Base-by-base conservation (phyloP, 2,329 filamentous ascomycete genomes). In the Bipolaris cookei region DNA sequence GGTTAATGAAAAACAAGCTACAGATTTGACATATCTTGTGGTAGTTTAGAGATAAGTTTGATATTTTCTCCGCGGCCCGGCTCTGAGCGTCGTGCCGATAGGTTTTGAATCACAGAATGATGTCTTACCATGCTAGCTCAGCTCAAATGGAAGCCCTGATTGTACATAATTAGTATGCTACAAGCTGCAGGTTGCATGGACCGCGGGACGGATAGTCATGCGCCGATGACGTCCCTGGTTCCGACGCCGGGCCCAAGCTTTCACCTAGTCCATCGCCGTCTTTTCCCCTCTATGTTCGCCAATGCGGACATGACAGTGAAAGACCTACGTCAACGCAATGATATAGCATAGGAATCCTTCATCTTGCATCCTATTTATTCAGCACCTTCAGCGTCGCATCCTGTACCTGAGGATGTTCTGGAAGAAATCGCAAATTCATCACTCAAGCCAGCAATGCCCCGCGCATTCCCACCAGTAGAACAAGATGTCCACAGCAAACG, bases 401-500 rank as follows among this genome's bases (percentile, higher is more conserved):
- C 30, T 47, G 10, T 39, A 51, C 23, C 30, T 34, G 59, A 70
- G 67, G 56, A 73, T 71, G 68, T 63, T 52, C 63, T 54, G 47
- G 56, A 54, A 39, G 58, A 52, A 42, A 39, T 58, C 50, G 20
- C 38, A 44, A n/a, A 25, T 54, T 48, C n/a, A 51, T 34, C 54
- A 46, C 20, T 51, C 50, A 43, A 54, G 41, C 42, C 66, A 56
- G 68, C 66, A 56, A 83, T 83, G 81, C 79, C 80, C 69, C 78
- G 80, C 70, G 80, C 81, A 62, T 77, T 81, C 58, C 80, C 80
- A 45, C 78, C 80, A 45, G 75, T 82, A 71, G 80, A 80, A 64
- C 47, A 55, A 46, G 52, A 56, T 35, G 74, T 73, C 63, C 72
- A 72, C 37, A 72, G 73, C 47, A 68, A 76, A 54, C 70, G 71